phyloP scores from a whole-genome alignment of 2,329 filamentous ascomycete genomes.

The Sporothrix curviconia region DNA sequence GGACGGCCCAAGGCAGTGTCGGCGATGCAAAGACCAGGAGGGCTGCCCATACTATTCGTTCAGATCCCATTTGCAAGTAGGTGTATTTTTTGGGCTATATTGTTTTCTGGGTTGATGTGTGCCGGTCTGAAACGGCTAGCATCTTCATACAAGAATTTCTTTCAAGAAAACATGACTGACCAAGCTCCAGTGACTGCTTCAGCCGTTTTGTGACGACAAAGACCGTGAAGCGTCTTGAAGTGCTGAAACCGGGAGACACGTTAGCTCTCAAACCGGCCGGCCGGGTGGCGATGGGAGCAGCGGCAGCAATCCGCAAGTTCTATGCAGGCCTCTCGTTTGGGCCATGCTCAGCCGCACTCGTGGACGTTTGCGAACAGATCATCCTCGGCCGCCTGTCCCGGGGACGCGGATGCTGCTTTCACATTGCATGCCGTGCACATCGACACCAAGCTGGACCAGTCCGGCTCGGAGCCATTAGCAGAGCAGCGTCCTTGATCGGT shows the following conservation, averaged over 20 bases:
- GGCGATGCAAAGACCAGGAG: slow-evolving; percentile 47
- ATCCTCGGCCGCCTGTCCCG: slow-evolving; percentile 58
- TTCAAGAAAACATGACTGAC: background rate
- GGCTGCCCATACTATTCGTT: slow-evolving; percentile 49
- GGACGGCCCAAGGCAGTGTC: slow-evolving; percentile 36
- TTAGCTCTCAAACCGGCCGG: slow-evolving; percentile 11
- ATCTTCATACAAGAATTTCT: background rate
- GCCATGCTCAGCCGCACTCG: slow-evolving; percentile 67
- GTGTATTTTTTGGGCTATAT: slow-evolving; percentile 16
- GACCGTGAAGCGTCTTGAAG: slow-evolving; percentile 62
- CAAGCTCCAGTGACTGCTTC: slow-evolving; percentile 60
- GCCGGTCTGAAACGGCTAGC: no score
- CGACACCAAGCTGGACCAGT: slow-evolving; percentile 34
- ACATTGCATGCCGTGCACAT: slow-evolving; percentile 57
- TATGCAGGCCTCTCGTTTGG: slow-evolving; percentile 80
- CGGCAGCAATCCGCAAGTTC: slow-evolving; percentile 40
- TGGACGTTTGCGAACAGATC: slow-evolving; percentile 69
- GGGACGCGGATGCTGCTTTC: slow-evolving; percentile 59
- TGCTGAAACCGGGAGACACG: slow-evolving; percentile 43
- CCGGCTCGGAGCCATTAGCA: slow-evolving; percentile 25
- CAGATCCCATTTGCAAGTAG: slow-evolving; percentile 54
- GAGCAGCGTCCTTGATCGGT: slow-evolving; percentile 42
- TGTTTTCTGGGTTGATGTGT: background rate
- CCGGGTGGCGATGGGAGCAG: background rate
- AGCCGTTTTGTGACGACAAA: slow-evolving; percentile 71